Evolutionary conservation across 768 basidiomycete genomes (phyloP), one percentile per base, ranked within the genome.

Genomic region (Hericium alpestre): DNA sequence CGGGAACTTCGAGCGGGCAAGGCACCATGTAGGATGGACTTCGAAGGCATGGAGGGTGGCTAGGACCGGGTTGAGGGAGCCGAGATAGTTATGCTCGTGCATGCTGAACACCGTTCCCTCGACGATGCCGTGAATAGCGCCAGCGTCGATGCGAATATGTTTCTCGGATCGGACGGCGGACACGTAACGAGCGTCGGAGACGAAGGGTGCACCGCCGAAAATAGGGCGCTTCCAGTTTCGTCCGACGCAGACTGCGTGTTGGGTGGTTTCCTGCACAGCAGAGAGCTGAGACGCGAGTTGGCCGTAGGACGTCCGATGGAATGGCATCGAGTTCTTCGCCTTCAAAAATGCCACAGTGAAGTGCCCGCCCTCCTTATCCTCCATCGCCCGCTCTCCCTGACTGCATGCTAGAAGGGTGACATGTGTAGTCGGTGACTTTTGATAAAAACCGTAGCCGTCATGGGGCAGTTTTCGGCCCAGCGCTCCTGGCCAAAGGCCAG

Each of bases 111-210:
- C 80, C 9, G 77, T 82, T 50, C 83, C 85, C 58, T 78, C 76
- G n/a, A 77, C 74, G 18, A 87, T 71, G 1, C 85, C 85, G 58
- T 86, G 83, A 4, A 81, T 76, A 0, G 77, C 74, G 12, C 86
- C 86, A 39, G 79, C 76, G 38, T 77, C 77, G 37, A 87, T 67
- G 58, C 77, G 77, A 48, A 84, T 61, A 41, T 73, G 71, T 37
- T 69, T 68, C 50, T 75, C 68, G 16, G 73, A 64, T 53, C 57
- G 59, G 13, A 56, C 10, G 39, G 77, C 74, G 13, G 76, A 68
- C 54, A 81, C 72, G 56, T 78, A 80, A 38, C 70, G 70, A 18
- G 69, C 65, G 64, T 85, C 80, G 25, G 73, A 65, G 39, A 69
- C 63, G 63, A 86, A 85, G 22, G 86, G 82, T 16, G 79, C 68